Conservation (phyloP, 2,329 filamentous ascomycete genomes). For the Sporothrix humicola region DNA sequence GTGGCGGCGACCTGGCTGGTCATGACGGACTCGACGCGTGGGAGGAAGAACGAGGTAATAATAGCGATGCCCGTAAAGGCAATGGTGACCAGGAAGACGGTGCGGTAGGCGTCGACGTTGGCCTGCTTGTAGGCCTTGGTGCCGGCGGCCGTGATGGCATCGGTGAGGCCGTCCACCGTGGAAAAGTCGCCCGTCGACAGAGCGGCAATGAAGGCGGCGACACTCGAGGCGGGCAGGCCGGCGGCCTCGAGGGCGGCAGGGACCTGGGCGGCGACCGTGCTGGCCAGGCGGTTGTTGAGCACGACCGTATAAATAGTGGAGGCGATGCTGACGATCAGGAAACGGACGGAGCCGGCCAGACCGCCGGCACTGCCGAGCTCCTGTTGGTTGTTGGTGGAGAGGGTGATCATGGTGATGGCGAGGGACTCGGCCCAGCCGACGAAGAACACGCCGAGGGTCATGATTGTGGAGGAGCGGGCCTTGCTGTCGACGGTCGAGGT, state of each 20-base stretch:
- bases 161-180: constrained; percentile 43
- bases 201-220: constrained; percentile 45
- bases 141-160: constrained; percentile 43
- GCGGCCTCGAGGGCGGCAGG: constrained; percentile 46
- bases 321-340: constrained; percentile 46
- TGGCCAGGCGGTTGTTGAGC: constrained; percentile 44
- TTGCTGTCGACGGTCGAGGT: constrained; percentile 42
- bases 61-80: constrained; percentile 46
- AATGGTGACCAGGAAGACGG: constrained; percentile 47
- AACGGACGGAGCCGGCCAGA: constrained; percentile 47
- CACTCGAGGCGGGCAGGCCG: constrained; percentile 47
- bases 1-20: constrained; percentile 29
- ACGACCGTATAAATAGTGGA: constrained; percentile 46
- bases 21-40: constrained; percentile 31
- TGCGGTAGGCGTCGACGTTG: constrained; percentile 46
- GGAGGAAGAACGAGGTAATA: constrained; percentile 37
- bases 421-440: constrained; percentile 48
- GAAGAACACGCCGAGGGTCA: constrained; percentile 45
- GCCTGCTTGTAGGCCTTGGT: constrained; percentile 45
- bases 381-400: constrained; percentile 45
- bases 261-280: constrained; percentile 44
- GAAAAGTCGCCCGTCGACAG: constrained; percentile 44
- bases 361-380: constrained; percentile 46
- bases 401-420: constrained; percentile 46
- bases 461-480: constrained; percentile 41